Evolutionary conservation across 768 basidiomycete species (phyloP).

Genomic region (Leucocoprinus birnbaumii): DNA sequence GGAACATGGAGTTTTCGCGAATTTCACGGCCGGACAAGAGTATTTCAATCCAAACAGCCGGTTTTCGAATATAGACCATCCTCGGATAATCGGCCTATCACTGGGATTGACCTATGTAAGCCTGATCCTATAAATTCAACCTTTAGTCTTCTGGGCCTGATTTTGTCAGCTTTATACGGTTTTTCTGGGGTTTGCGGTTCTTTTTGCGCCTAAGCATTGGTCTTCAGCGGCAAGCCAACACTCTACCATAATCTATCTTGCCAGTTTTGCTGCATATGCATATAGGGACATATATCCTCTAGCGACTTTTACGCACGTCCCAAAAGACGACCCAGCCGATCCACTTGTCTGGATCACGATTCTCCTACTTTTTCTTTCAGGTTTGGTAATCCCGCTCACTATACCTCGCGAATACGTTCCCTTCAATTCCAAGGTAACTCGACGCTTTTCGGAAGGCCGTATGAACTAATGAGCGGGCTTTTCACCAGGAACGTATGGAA

Average conservation of each 20-base stretch:
- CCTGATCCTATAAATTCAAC: too few relatives aligned
- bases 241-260: slow-evolving; percentile 19
- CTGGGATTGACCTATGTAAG: too few relatives aligned
- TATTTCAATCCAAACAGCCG: too few relatives aligned
- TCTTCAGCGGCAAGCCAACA: slow-evolving; percentile 39
- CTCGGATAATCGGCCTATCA: too few relatives aligned
- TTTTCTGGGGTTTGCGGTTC: slow-evolving; percentile 37
- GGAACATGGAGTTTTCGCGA: too few relatives aligned
- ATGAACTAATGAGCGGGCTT: neutral
- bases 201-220: slow-evolving; percentile 35
- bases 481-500: slow-evolving; percentile 27
- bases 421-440: slow-evolving; percentile 15
- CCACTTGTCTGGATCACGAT: slow-evolving; percentile 16
- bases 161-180: neutral
- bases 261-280: slow-evolving; percentile 13
- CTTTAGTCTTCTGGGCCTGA: too few relatives aligned
- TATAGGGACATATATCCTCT: slow-evolving; percentile 18
- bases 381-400: slow-evolving; percentile 11
- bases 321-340: slow-evolving; percentile 14
- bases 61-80: too few relatives aligned
- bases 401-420: slow-evolving; percentile 17
- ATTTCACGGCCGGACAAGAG: too few relatives aligned
- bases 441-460: too few relatives aligned
- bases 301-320: slow-evolving; percentile 10
- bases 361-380: slow-evolving; percentile 5